Base-by-base conservation (phyloP, 495 filamentous ascomycete genomes). In the Xylaria sp. region DNA sequence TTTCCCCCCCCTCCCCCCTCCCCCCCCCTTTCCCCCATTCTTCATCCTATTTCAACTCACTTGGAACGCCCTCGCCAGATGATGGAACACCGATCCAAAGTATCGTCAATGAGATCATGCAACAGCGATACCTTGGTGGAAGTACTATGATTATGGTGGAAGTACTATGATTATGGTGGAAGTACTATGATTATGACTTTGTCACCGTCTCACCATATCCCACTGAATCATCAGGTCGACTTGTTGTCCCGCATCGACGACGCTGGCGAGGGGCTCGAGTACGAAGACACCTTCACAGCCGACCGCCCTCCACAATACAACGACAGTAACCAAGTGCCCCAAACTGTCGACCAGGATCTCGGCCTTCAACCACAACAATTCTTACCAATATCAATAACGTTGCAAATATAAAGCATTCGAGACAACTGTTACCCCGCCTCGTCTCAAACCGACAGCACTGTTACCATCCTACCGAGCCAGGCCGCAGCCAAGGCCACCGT, bases 271-370 rank as follows among this genome's bases (percentile, higher is more conserved):
- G 61, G 57, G 9, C 62, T 65, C 21, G 58, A 24, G 4, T 15
- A 55, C n/a, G 61, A 61, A 14, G 61, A 58, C 11, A 72, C 64
- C 35, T 75, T 63, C 41, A 73, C 75, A 5, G 29, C 59, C 0
- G 14, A 57, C 11, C 70, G 73, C 11, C 72, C 73, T 3, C 77
- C 75, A 0, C 69, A 76, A 26, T 65, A 74, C 17, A 76, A 77
- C 66, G 26, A 63, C 33, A 44, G 43, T 44, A 79, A 77, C 57
- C 67, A 74, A 19, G 67, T 72, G 11, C 74, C 72, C n/a, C 59
- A 62, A 7, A 71, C 63, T 26, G 29, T 31, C 17, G 33, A 5
- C 14, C 26, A n/a, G 14, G 26, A 53, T 24, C 14, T 12, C 8
- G n/a, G n/a, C n/a, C n/a, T n/a, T n/a, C n/a, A n/a, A n/a, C n/a